These are phyloP conservation scores for Amanita fuliginea DNA, from an alignment of 768 basidiomycete species.

Conservation along the genomic window DNA sequence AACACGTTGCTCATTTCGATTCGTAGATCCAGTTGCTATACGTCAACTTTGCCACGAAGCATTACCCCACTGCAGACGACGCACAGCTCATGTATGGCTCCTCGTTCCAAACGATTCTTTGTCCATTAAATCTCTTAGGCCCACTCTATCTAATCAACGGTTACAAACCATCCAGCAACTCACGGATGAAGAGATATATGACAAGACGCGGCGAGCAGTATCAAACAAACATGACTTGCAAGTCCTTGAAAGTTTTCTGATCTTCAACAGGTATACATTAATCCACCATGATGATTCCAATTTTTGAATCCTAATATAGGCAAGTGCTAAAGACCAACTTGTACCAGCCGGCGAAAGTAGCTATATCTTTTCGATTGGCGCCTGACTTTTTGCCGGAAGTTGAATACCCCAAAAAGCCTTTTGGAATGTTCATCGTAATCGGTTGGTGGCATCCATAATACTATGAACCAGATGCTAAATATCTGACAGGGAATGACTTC, in stretches of 20 bases:
- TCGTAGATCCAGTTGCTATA: constrained; percentile 80
- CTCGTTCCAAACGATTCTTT: not conserved
- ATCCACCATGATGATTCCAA: not conserved
- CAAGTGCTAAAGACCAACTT: constrained; percentile 96
- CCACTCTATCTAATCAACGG: constrained; percentile 93
- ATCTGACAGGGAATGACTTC: constrained; percentile 62
- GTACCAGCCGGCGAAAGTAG: constrained; percentile 97
- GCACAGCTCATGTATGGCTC: constrained; percentile 47
- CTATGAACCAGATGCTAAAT: not conserved
- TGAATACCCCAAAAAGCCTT: constrained; percentile 92
- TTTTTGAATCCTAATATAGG: constrained; percentile 23
- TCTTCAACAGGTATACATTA: constrained; percentile 81
- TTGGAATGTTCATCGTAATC: constrained; percentile 91
- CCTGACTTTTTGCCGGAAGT: constrained; percentile 88
- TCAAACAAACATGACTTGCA: constrained; percentile 88
- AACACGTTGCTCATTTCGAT: not conserved
- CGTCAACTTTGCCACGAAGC: constrained; percentile 94
- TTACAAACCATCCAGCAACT: constrained; percentile 79
- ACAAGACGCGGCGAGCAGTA: constrained; percentile 77
- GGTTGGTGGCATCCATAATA: constrained; percentile 28
- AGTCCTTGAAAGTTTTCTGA: constrained; percentile 86
- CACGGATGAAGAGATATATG: constrained; percentile 73
- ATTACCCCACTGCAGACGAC: constrained; percentile 69
- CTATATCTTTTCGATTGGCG: constrained; percentile 89
- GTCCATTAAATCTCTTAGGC: constrained; percentile 32